Evolutionary conservation across 805 yeast genomes (phyloP).

Genomic region (Ogataea salicorniae): DNA sequence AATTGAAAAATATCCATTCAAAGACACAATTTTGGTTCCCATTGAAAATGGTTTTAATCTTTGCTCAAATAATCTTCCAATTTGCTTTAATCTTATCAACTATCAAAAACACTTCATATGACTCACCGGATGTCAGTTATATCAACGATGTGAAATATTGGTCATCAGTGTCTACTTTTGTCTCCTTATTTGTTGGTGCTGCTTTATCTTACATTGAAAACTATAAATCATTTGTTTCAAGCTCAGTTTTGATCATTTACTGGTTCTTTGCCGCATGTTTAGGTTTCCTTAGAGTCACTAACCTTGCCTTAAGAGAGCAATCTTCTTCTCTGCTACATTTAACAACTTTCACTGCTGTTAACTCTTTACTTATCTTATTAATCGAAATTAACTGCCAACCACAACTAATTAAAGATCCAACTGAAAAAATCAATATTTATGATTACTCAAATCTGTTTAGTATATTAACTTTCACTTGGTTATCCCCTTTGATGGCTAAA

Average conservation of each 20-base stretch:
- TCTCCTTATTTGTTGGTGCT: conserved; percentile 47
- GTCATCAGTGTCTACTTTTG: conserved; percentile 29
- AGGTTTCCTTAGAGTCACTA: conserved; percentile 40
- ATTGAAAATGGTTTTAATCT: conserved; percentile 36
- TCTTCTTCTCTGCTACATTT: conserved; percentile 29
- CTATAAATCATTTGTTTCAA: conserved; percentile 58
- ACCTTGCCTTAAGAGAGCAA: conserved; percentile 34
- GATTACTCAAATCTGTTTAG: conserved; percentile 47
- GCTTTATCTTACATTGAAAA: conserved; percentile 68
- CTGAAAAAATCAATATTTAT: conserved; percentile 38
- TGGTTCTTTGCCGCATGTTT: conserved; percentile 61
- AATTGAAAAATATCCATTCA: conserved; percentile 25
- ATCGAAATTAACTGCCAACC: conserved; percentile 42
- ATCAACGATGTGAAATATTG: conserved; percentile 25
- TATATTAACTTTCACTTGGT: conserved; percentile 52
- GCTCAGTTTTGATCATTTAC: conserved; percentile 62
- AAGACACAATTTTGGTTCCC: conserved; percentile 36
- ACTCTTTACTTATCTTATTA: conserved; percentile 36
- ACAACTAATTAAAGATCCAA: conserved; percentile 24
- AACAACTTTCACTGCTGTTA: conserved; percentile 25
- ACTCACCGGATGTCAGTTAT: conserved; percentile 21
- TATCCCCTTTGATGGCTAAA: conserved; percentile 51
- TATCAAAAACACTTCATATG: conserved; percentile 6
- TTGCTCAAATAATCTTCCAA: conserved; percentile 36
- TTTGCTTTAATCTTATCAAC: conserved; percentile 13